phyloP scores from a whole-genome alignment of 2,329 filamentous ascomycete genomes.

The Neopestalotiopsis rosae region DNA sequence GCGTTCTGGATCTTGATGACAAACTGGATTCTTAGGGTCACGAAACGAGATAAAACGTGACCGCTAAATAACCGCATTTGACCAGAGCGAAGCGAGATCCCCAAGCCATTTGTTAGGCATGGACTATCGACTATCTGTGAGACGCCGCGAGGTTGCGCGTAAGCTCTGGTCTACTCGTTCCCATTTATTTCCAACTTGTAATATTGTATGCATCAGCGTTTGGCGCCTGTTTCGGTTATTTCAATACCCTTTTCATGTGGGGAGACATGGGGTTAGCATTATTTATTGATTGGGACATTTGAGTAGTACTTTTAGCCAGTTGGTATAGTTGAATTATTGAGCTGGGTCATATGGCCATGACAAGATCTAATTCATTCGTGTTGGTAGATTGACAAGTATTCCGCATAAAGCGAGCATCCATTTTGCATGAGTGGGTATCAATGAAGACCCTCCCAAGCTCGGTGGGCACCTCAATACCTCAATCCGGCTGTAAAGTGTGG shows the following conservation, averaged over 20 bases:
- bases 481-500: no score
- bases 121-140: not conserved
- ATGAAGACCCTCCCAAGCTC: no score
- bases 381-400: no score
- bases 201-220: conserved; percentile 30
- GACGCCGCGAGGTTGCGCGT: not conserved
- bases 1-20: conserved; percentile 60
- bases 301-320: not conserved
- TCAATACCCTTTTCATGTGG: not conserved
- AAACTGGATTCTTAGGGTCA: conserved; percentile 57
- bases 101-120: not conserved
- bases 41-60: conserved; percentile 35
- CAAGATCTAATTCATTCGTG: no score
- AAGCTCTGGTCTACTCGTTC: not conserved
- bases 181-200: not conserved
- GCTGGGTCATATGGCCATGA: not conserved
- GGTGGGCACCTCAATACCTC: no score
- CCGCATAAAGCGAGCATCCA: no score
- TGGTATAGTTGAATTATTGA: not conserved
- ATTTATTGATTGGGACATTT: not conserved
- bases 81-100: not conserved
- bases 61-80: not conserved
- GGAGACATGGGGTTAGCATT: not conserved
- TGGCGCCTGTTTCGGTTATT: conserved; percentile 24
- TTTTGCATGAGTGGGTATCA: no score